Evolutionary conservation across 2,329 filamentous ascomycete species (phyloP).

Genomic region (Penicillium sp.): DNA sequence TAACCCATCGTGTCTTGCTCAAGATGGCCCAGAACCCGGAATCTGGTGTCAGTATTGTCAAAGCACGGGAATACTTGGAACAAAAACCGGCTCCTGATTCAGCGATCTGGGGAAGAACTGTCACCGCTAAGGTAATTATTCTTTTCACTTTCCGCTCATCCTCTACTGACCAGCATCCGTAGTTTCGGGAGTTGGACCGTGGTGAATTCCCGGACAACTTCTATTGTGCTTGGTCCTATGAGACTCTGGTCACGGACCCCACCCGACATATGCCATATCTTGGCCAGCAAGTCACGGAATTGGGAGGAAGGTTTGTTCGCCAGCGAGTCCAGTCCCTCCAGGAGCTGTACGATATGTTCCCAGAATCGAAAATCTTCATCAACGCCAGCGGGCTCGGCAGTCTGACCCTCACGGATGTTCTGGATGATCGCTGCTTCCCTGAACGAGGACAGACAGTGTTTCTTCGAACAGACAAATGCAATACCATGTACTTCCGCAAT

Average conservation of each 20-base stretch:
- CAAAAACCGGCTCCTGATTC: conserved; percentile 33
- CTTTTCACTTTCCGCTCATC: not conserved
- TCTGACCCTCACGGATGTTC: conserved; percentile 34
- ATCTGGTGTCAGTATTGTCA: conserved; percentile 37
- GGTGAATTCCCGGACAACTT: conserved; percentile 37
- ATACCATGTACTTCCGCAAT: conserved; percentile 37
- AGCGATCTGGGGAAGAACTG: conserved; percentile 36
- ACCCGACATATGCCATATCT: conserved; percentile 41
- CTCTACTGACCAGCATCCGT: not conserved
- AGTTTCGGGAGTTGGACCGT: conserved; percentile 36
- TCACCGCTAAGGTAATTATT: conserved; percentile 34
- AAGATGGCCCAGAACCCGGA: conserved; percentile 37
- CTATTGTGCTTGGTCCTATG: conserved; percentile 36
- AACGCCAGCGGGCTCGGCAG: conserved; percentile 42
- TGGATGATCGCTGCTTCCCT: conserved; percentile 36
- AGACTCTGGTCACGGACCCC: conserved; percentile 40
- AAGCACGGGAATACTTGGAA: conserved; percentile 38
- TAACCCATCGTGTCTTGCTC: conserved; percentile 36
- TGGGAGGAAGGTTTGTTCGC: conserved; percentile 38
- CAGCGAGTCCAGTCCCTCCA: conserved; percentile 34
- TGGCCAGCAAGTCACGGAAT: conserved; percentile 26
- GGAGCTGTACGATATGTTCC: conserved; percentile 37
- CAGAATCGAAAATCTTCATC: conserved; percentile 38
- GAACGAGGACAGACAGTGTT: conserved; percentile 43
- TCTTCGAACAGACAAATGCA: conserved; percentile 30